Percentiles rank a stretch among this genome's conserved stretches.
Evolutionary conservation across 176 grass and related monocot genomes (phyloP).

Genomic region (Aegilops bicornis): DNA sequence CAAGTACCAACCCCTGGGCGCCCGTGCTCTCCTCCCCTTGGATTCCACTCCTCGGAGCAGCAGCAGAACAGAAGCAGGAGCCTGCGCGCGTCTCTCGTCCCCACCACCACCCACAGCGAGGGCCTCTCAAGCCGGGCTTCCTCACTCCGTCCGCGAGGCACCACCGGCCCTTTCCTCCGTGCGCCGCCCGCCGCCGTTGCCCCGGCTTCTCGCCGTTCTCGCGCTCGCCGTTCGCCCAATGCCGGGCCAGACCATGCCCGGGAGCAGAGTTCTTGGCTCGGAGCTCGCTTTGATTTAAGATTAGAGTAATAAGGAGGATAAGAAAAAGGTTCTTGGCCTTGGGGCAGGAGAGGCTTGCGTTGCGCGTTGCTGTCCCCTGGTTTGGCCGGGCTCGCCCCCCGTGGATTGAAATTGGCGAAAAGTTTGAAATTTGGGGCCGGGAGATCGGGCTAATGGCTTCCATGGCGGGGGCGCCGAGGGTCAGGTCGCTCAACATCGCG

Average conservation of each 20-base stretch:
- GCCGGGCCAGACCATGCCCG: not conserved
- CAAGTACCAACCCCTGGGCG: not conserved
- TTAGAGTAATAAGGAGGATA: not conserved
- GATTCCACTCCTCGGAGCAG: conserved; percentile 49
- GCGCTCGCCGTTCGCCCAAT: conserved; percentile 29
- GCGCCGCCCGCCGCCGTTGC: not conserved
- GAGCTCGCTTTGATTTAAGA: not conserved
- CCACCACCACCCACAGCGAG: not conserved
- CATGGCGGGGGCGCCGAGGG: conserved; percentile 78
- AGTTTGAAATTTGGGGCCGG: conserved; percentile 39
- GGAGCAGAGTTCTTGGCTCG: conserved; percentile 31
- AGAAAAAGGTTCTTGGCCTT: conserved; percentile 6
- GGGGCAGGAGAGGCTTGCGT: not conserved
- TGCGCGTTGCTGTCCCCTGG: not conserved
- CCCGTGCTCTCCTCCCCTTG: conserved; percentile 31
- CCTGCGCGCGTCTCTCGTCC: not conserved
- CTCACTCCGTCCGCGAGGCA: not conserved
- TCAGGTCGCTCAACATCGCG: conserved; percentile 70
- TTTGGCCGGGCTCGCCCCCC: not conserved
- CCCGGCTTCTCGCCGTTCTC: not conserved
- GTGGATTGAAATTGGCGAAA: not conserved
- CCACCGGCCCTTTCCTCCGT: not conserved
- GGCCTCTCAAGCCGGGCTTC: not conserved
- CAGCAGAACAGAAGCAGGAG: not conserved
- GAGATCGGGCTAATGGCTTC: conserved; percentile 28